Conservation (phyloP, 1,139 yeast genomes). For the Kodamaea arcana region DNA sequence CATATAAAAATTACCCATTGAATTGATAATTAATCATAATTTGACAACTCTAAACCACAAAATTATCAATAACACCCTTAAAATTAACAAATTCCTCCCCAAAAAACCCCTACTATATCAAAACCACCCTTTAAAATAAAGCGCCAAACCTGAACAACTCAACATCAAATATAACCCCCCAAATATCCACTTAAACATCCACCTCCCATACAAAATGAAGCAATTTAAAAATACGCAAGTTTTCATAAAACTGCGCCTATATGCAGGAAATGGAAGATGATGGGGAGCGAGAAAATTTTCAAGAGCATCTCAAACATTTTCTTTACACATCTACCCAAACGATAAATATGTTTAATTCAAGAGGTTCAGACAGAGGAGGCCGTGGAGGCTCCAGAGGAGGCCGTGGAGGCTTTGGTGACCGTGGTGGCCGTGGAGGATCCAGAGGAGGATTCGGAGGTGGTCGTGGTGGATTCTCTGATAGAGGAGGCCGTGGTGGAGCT, state of each 20-base stretch:
- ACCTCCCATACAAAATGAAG: slow-evolving; percentile 2
- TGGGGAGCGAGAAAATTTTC: not conserved
- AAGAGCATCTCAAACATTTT: not conserved
- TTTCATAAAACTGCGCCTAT: not conserved
- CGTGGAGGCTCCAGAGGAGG: slow-evolving; percentile 3
- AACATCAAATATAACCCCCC: too few relatives aligned
- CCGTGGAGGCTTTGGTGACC: slow-evolving; percentile 30
- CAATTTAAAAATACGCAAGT: slow-evolving; percentile 4
- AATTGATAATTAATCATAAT: not conserved
- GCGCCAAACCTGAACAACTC: too few relatives aligned
- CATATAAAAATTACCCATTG: not conserved
- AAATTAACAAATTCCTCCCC: not conserved
- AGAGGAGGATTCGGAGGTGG: slow-evolving; percentile 39
- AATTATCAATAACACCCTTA: not conserved
- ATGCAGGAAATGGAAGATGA: not conserved
- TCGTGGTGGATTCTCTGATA: slow-evolving; percentile 26
- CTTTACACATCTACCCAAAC: not conserved
- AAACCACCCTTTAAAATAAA: too few relatives aligned
- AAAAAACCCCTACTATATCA: too few relatives aligned
- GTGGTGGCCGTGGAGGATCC: slow-evolving; percentile 43
- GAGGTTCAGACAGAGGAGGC: slow-evolving; percentile 8
- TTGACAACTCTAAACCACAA: not conserved
- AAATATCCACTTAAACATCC: not conserved
- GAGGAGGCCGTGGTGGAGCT: slow-evolving; percentile 30
- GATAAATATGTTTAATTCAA: slow-evolving; percentile 20